Evolutionary conservation across 257 asterid species (phyloP).

Genomic region (Catharanthus roseus): DNA sequence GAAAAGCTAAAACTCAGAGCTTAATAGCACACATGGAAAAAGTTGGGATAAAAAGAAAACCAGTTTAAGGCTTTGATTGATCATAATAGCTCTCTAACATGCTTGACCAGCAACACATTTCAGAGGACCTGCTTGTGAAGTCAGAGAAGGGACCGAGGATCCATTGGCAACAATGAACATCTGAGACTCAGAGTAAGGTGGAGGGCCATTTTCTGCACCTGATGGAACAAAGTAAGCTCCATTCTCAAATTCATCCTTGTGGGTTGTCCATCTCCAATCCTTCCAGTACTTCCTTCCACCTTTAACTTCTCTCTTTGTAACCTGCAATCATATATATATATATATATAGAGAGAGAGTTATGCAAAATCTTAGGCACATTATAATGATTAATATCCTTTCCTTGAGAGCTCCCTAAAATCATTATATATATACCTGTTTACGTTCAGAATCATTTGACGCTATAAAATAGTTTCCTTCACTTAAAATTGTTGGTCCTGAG

Average conservation of each 20-base stretch:
- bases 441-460: slow-evolving; percentile 27
- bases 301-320: slow-evolving; percentile 6
- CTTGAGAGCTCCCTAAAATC: not conserved
- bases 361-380: not conserved
- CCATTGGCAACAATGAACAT: not conserved
- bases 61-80: not conserved
- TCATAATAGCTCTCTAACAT: not conserved
- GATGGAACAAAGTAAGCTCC: slow-evolving; percentile 48
- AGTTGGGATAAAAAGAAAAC: not conserved
- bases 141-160: not conserved
- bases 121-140: slow-evolving; percentile 5
- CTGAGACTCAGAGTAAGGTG: not conserved
- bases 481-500: slow-evolving; percentile 52
- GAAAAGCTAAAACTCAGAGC: too few relatives aligned
- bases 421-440: slow-evolving; percentile 37
- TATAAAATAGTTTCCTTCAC: slow-evolving; percentile 46
- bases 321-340: not conserved
- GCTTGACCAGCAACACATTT: not conserved
- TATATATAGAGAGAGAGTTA: too few relatives aligned
- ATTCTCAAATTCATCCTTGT: slow-evolving; percentile 39
- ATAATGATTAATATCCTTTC: not conserved
- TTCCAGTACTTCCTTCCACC: slow-evolving; percentile 28
- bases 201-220: slow-evolving; percentile 24
- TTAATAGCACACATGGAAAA: too few relatives aligned
- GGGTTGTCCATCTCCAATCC: slow-evolving; percentile 56